phyloP scores from a whole-genome alignment of 495 filamentous ascomycete genomes.

The Tuber brumale region DNA sequence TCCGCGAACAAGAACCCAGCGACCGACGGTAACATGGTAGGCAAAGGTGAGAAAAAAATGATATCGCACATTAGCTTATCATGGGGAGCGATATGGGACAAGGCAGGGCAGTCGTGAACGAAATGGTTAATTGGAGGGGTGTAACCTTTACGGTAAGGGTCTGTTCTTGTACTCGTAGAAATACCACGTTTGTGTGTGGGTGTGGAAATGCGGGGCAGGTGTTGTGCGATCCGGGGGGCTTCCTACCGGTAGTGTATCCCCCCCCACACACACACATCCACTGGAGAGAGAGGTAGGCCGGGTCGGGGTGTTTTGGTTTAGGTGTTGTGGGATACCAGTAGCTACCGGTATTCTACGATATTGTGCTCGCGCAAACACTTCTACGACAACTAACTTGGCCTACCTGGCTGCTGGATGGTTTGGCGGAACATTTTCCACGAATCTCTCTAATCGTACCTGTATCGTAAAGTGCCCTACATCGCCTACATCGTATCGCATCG shows the following conservation, averaged over 20 bases:
- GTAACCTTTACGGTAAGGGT: background rate
- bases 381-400: background rate
- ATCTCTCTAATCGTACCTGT: background rate
- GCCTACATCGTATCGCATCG: background rate
- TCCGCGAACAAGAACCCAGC: background rate
- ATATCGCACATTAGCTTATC: background rate
- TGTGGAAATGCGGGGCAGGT: background rate
- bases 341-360: too few relatives aligned
- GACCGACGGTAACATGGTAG: too few relatives aligned
- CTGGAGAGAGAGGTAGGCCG: too few relatives aligned
- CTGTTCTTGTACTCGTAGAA: background rate
- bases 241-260: too few relatives aligned
- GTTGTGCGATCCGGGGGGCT: background rate
- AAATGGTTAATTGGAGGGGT: background rate
- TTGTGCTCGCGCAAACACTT: background rate
- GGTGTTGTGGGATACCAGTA: too few relatives aligned
- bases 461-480: background rate
- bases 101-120: background rate
- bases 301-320: too few relatives aligned
- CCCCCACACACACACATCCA: too few relatives aligned
- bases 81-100: background rate
- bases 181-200: background rate
- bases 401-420: background rate
- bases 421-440: background rate
- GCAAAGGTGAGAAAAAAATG: background rate